Evolutionary conservation across 2,329 filamentous ascomycete species (phyloP), one percentile per base, ranked within the genome.

Genomic region (Diaporthe amygdali): DNA sequence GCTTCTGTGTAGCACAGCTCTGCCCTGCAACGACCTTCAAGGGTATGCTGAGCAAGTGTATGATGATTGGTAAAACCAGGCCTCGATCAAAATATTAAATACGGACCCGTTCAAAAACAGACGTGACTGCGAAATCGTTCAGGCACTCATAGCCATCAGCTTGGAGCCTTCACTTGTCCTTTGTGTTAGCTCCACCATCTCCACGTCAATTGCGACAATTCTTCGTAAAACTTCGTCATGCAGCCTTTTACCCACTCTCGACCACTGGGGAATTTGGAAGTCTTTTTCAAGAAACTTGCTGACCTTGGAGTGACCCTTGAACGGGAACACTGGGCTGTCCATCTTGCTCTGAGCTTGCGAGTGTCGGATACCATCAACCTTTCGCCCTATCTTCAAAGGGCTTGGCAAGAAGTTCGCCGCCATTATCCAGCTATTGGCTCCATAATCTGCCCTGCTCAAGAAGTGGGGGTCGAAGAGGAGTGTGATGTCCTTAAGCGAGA

Each of bases 371-470:
- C n/a, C 14, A n/a, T 46, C 10, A 67, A 72, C 6, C 56, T 70
- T 25, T 64, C 52, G n/a, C 56, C 68, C 22, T 74, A 68, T 22
- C 64, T 76, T 34, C 27, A 41, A 30, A 68, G 66, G 15, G 71
- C 74, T 2, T 76, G 74, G 74, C 71, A 73, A 34, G 70, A 59
- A 27, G 55, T 75, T n/a, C 71, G 64, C 34, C 51, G 32, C 3
- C 73, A 68, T 17, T 59, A 72, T 44, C 74, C 72, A n/a, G 72
- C 72, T 20, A 41, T 74, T 30, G 73, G 70, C 37, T 71, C 74
- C 9, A 70, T 59, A 22, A 52, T 74, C 20, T 63, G 49, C 22
- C 30, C 70, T 6, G 44, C 63, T 17, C 15, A 39, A 12, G 51
- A 20, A 12, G 39, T 30, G 2, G 59, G 37, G 15, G 27, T 10